Conservation (phyloP, 768 basidiomycete genomes). For the Ramaria sp. region DNA sequence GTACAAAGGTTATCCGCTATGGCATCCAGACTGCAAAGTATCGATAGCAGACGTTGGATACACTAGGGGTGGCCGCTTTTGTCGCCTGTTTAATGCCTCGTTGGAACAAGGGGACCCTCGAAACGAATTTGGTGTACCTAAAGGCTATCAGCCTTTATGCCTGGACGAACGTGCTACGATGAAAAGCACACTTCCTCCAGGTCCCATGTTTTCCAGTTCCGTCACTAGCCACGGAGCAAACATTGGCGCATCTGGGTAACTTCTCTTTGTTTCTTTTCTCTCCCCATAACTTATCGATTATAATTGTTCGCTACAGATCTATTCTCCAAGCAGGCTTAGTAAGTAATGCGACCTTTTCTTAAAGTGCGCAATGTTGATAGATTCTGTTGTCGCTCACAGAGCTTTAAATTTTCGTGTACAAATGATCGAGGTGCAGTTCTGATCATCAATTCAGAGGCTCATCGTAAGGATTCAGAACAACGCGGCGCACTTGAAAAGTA, state of each 20-base stretch:
- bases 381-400: not conserved
- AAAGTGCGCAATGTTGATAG: not conserved
- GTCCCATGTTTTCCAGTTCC: constrained; percentile 2
- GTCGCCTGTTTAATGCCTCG: constrained; percentile 6
- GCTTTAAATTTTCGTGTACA: constrained; percentile 6
- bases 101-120: not conserved
- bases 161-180: constrained; percentile 4
- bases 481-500: constrained; percentile 1
- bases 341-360: not conserved
- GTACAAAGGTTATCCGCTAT: constrained; percentile 2
- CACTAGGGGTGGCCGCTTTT: constrained; percentile 1
- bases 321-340: constrained; percentile 6
- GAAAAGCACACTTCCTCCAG: not conserved
- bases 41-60: constrained; percentile 8
- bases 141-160: constrained; percentile 2
- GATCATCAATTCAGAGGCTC: constrained; percentile 9
- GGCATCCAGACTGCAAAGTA: constrained; percentile 6
- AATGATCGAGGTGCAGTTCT: constrained; percentile 9
- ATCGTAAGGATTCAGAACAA: constrained; percentile 3
- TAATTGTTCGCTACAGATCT: not conserved
- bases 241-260: constrained; percentile 1
- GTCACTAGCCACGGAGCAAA: not conserved
- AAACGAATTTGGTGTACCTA: constrained; percentile 9
- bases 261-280: not conserved
- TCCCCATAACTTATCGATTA: not conserved